Evolutionary conservation across 2,329 filamentous ascomycete species (phyloP).

Genomic region (Trichoderma koningii): DNA sequence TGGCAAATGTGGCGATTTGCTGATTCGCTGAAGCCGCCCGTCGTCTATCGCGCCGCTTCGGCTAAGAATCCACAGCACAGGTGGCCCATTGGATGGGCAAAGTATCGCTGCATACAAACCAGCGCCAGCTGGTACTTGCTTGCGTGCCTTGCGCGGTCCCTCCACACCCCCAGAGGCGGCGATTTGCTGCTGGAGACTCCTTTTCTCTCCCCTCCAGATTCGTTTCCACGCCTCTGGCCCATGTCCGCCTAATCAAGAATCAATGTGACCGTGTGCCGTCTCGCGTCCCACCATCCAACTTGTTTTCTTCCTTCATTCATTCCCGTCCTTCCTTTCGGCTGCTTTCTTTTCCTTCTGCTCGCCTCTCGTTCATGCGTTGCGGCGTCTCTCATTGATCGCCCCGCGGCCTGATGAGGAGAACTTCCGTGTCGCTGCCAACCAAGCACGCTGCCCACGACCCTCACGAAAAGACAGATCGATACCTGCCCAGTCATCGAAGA

Average conservation of each 20-base stretch:
- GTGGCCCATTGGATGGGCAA: neutral
- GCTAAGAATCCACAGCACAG: neutral
- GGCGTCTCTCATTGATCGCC: slow-evolving; percentile 34
- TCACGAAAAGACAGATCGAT: slow-evolving; percentile 66
- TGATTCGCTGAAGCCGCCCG: neutral
- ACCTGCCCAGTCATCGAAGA: slow-evolving; percentile 51
- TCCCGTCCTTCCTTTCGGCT: slow-evolving; percentile 11
- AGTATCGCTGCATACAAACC: neutral
- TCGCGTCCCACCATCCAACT: slow-evolving; percentile 19
- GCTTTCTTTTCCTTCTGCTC: slow-evolving; percentile 1
- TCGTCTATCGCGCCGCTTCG: slow-evolving; percentile 13
- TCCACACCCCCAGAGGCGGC: slow-evolving; percentile 5
- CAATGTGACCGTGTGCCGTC: slow-evolving; percentile 16
- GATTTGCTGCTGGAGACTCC: slow-evolving; percentile 11
- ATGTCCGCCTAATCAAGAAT: slow-evolving; percentile 8
- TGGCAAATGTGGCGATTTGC: slow-evolving; percentile 16
- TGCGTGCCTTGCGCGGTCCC: slow-evolving; percentile 9
- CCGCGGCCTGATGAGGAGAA: slow-evolving; percentile 59
- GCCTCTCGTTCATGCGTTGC: slow-evolving; percentile 32
- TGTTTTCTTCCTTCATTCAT: slow-evolving; percentile 20
- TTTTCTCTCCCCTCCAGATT: slow-evolving; percentile 19
- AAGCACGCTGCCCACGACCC: slow-evolving; percentile 61
- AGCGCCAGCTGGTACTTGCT: neutral
- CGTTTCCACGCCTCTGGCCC: slow-evolving; percentile 6
- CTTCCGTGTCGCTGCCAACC: slow-evolving; percentile 64